Evolutionary conservation across 2,329 filamentous ascomycete genomes (phyloP), one percentile per base, ranked within the genome.

Genomic region (Xylariaceae sp.): DNA sequence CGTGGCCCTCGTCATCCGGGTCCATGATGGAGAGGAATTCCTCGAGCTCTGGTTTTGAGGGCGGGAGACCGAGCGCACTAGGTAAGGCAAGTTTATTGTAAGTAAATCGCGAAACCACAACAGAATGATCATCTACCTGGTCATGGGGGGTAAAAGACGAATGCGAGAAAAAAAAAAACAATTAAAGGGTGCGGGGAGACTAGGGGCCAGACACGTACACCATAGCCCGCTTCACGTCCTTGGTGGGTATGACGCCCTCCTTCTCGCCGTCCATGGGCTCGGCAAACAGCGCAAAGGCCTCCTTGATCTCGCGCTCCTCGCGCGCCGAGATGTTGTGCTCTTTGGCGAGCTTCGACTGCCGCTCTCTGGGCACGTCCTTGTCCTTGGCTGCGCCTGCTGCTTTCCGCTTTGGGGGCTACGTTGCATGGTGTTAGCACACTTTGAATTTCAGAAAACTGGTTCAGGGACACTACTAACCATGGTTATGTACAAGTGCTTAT

Each of bases 231-330:
- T 88, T 82, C 62, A 93, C 82, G 70, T 91, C 88, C 66, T 80
- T 79, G 3, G 83, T 86, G 11, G 84, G 83, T 48, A 92, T 82
- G 14, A 90, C 86, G 58, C 88, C 88, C 53, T 88, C 79, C 69
- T 91, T 91, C 67, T 93, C 88, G 48, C 88, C 85, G 17, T 87
- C 82, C 74, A 85, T 85, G 31, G 87, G 85, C 65, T 89, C 82
- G 1, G 87, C 79, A 73, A 98, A 99, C 6, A 98, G 82, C 19
- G 84, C 81, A 74, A 95, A 98, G 12, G 93, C 93, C 74, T 97
- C 93, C 68, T 86, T 87, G 71, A 99, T 96, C 76, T 97, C 92
- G 65, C 84, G 83, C 76, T 98, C 94, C 76, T 97, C 89, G 63
- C 89, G 86, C 36, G 87, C 89, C 12, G 86, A 88, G 70, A 98